phyloP scores from a whole-genome alignment of 2,329 filamentous ascomycete genomes.

The Talaromyces pinophilus region DNA sequence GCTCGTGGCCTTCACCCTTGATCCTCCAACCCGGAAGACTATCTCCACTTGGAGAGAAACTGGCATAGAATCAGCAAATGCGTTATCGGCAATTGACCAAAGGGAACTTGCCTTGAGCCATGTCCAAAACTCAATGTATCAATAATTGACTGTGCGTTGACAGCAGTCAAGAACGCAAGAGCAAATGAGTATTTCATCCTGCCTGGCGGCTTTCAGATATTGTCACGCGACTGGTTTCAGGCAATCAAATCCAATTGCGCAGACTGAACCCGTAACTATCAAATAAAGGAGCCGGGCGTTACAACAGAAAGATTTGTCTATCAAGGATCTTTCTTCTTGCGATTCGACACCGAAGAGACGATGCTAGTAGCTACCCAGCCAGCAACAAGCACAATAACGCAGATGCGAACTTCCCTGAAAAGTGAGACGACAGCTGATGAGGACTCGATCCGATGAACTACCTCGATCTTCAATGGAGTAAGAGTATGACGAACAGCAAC shows the following conservation, averaged over 20 bases:
- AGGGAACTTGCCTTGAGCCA: constrained; percentile 55
- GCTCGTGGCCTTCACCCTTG: constrained; percentile 56
- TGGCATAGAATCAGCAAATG: constrained; percentile 33
- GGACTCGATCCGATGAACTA: constrained; percentile 56
- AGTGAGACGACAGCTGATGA: constrained; percentile 52
- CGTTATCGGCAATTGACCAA: neutral
- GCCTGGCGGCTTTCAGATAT: constrained; percentile 17
- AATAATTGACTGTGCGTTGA: constrained; percentile 66
- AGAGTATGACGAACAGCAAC: constrained; percentile 50
- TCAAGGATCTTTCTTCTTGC: constrained; percentile 27
- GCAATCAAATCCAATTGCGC: neutral
- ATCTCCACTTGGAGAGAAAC: constrained; percentile 60
- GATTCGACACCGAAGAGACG: constrained; percentile 36
- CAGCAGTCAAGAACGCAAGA: constrained; percentile 51
- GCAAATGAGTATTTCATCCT: constrained; percentile 47
- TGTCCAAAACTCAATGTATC: constrained; percentile 78
- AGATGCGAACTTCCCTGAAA: constrained; percentile 54
- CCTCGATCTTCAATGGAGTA: constrained; percentile 44
- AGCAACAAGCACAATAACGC: constrained; percentile 52
- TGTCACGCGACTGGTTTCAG: constrained; percentile 8
- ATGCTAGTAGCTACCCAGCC: constrained; percentile 48
- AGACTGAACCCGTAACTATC: neutral
- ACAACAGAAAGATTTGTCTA: neutral
- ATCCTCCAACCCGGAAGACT: constrained; percentile 59
- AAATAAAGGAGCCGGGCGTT: neutral